Evolutionary conservation across 2,329 filamentous ascomycete genomes (phyloP).

Genomic region (Aureobasidium melanogenum): DNA sequence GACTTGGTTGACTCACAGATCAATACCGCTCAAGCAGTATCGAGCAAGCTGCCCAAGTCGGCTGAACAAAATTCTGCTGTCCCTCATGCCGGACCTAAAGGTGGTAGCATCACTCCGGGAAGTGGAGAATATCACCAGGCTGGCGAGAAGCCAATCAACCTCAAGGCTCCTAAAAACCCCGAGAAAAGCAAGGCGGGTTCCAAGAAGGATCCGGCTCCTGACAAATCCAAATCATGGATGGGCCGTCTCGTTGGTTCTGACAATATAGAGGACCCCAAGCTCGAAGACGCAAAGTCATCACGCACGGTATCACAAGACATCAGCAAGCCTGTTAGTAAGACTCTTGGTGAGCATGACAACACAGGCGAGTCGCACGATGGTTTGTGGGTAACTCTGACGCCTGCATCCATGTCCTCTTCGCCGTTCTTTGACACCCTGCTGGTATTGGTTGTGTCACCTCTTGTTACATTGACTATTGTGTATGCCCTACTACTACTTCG

Average conservation of each 20-base stretch:
- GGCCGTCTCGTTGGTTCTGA: background rate
- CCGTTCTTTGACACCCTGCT: slow-evolving; percentile 94
- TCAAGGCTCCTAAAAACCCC: slow-evolving; percentile 15
- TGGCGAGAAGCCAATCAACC: background rate
- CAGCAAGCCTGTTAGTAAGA: background rate
- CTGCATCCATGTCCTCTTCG: slow-evolving; percentile 75
- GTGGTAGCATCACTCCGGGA: slow-evolving; percentile 61
- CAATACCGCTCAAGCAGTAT: slow-evolving; percentile 18
- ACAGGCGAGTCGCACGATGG: slow-evolving; percentile 50
- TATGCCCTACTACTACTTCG: slow-evolving; percentile 82
- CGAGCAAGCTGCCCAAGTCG: slow-evolving; percentile 21
- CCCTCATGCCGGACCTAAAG: slow-evolving; percentile 39
- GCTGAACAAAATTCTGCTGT: slow-evolving; percentile 24
- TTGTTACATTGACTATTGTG: slow-evolving; percentile 86
- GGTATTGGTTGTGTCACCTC: slow-evolving; percentile 89
- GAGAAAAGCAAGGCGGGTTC: slow-evolving; percentile 9
- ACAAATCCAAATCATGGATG: slow-evolving; percentile 2
- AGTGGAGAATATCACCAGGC: slow-evolving; percentile 58
- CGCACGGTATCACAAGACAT: slow-evolving; percentile 2
- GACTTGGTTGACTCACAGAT: slow-evolving; percentile 46
- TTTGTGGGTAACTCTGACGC: slow-evolving; percentile 93
- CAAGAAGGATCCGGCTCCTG: background rate
- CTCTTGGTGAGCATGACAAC: background rate
- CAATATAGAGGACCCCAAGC: background rate
- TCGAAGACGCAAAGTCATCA: background rate